phyloP scores from a whole-genome alignment of 2,329 filamentous ascomycete genomes.

The Penicillium sp. region DNA sequence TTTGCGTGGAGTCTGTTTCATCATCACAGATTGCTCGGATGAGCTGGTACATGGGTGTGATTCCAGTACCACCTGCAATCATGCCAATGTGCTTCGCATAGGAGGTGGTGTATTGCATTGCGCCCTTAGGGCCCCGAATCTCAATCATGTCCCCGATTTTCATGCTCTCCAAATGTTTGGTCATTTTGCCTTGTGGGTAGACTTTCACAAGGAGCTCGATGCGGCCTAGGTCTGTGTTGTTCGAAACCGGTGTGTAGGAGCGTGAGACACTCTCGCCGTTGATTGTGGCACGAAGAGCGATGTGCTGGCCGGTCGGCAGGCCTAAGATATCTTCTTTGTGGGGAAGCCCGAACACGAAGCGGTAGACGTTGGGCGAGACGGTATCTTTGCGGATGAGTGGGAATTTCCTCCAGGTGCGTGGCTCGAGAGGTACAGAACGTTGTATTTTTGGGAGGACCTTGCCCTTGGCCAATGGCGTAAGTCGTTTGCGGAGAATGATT shows the following conservation, averaged over 20 bases:
- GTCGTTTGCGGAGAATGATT: slow-evolving; percentile 26
- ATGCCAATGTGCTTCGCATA: slow-evolving; percentile 32
- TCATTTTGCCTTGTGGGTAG: slow-evolving; percentile 17
- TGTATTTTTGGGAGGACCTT: slow-evolving; percentile 12
- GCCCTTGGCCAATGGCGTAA: slow-evolving; percentile 21
- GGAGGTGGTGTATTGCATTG: slow-evolving; percentile 36
- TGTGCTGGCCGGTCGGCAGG: slow-evolving; percentile 59
- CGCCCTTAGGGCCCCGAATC: slow-evolving; percentile 39
- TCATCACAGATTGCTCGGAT: slow-evolving; percentile 66
- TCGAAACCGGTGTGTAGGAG: slow-evolving; percentile 54
- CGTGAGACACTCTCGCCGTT: slow-evolving; percentile 50
- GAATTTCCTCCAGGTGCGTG: slow-evolving; percentile 50
- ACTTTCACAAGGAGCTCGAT: slow-evolving; percentile 37
- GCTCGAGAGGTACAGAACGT: slow-evolving; percentile 48
- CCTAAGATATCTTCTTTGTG: slow-evolving; percentile 48
- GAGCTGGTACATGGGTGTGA: slow-evolving; percentile 60
- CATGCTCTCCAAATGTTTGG: background rate
- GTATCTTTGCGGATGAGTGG: slow-evolving; percentile 37
- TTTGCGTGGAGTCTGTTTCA: slow-evolving; percentile 56
- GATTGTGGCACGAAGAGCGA: slow-evolving; percentile 53
- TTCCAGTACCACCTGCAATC: slow-evolving; percentile 43
- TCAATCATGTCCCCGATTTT: slow-evolving; percentile 17
- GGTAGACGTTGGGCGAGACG: slow-evolving; percentile 37
- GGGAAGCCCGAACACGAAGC: slow-evolving; percentile 52
- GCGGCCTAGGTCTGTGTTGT: slow-evolving; percentile 32